Percentiles rank a stretch among this genome's conserved stretches.
Conservation (phyloP, 2,329 filamentous ascomycete genomes). For the Aciculosporium take region DNA sequence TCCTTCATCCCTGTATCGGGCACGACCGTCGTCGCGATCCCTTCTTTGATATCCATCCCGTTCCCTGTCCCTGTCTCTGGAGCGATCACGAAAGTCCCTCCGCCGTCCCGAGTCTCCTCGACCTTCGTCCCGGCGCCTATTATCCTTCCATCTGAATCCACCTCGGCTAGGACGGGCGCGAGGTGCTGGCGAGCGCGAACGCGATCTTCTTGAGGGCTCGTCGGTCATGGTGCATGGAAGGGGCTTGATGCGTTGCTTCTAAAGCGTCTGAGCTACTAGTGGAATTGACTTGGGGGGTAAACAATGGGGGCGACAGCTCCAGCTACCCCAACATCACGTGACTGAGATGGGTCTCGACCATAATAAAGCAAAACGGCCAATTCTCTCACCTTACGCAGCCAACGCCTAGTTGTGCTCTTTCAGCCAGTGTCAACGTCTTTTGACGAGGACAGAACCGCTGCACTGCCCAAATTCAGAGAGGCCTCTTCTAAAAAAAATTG, state of each 20-base stretch:
- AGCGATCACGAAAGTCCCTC: conserved; percentile 32
- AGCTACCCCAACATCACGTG: conserved; percentile 1
- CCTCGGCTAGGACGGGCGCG: conserved; percentile 18
- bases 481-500: too few species aligned
- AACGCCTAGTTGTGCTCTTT: too few species aligned
- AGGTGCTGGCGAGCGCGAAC: conserved; percentile 15
- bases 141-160: conserved; percentile 47
- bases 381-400: too few species aligned
- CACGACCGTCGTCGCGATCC: conserved; percentile 14
- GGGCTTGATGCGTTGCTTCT: neutral
- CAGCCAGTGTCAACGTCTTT: too few species aligned
- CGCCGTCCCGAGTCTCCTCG: conserved; percentile 19
- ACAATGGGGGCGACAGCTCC: neutral
- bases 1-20: conserved; percentile 13
- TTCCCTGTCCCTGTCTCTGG: conserved; percentile 19
- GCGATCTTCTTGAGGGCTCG: conserved; percentile 11
- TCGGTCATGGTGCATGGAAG: conserved; percentile 11
- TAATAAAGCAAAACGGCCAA: too few species aligned
- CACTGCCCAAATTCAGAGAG: too few species aligned
- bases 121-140: conserved; percentile 30
- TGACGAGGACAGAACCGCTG: too few species aligned
- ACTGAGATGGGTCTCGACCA: too few species aligned
- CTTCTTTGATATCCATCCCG: conserved; percentile 15
- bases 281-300: neutral
- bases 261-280: neutral